These are phyloP conservation scores for Talaromyces rugulosus DNA, from an alignment of 2,329 filamentous ascomycete genomes.

Conservation along the genomic window DNA sequence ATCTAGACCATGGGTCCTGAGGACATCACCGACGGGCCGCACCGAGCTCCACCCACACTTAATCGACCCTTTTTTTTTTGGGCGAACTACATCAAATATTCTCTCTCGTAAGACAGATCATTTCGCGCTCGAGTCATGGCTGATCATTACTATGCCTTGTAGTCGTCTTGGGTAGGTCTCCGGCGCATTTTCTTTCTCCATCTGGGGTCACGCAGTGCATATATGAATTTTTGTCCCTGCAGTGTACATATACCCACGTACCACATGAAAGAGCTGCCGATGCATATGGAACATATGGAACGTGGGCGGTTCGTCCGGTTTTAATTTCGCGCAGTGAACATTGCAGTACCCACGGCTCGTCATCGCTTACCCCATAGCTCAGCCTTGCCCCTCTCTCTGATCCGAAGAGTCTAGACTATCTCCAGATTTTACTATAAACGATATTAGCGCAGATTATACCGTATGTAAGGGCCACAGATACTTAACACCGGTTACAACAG, in stretches of 20 bases:
- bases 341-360: background rate
- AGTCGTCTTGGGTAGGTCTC: too few relatives aligned
- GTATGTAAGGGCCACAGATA: background rate
- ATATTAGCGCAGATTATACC: background rate
- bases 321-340: background rate
- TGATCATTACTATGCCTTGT: background rate
- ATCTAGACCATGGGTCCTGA: too few relatives aligned
- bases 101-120: background rate
- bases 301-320: too few relatives aligned
- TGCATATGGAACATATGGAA: too few relatives aligned
- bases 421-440: background rate
- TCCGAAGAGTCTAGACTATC: background rate
- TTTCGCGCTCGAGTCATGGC: background rate
- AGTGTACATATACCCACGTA: background rate
- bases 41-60: background rate
- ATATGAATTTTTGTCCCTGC: background rate
- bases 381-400: background rate
- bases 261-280: background rate
- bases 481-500: background rate
- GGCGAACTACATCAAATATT: background rate
- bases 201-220: background rate
- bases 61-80: too few relatives aligned
- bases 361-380: background rate
- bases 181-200: background rate
- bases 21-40: too few relatives aligned